A percentile compares a stretch with the other conserved stretches of the same genome.
phyloP scores from a whole-genome alignment of 495 filamentous ascomycete genomes.

The Penicillium ucsense region DNA sequence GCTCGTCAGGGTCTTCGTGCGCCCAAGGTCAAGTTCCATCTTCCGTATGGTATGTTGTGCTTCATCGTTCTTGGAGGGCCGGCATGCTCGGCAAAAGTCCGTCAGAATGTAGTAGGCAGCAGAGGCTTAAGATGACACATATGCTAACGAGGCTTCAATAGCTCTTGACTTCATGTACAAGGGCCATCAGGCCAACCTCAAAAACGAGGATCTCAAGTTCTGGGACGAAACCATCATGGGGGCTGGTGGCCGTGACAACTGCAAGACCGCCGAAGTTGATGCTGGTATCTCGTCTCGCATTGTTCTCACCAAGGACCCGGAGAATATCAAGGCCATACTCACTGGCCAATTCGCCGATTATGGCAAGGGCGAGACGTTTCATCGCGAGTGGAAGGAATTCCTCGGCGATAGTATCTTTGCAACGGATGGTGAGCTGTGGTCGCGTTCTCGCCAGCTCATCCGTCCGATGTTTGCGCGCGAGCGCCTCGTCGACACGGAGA shows the following conservation, averaged over 20 bases:
- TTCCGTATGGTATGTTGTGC: slow-evolving; percentile 25
- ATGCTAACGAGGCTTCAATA: slow-evolving; percentile 17
- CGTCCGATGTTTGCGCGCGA: slow-evolving; percentile 78
- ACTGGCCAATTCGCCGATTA: slow-evolving; percentile 62
- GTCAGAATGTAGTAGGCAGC: no score
- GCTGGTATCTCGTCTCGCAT: slow-evolving; percentile 44
- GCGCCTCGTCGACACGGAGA: slow-evolving; percentile 67
- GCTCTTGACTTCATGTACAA: slow-evolving; percentile 53
- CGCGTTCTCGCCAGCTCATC: slow-evolving; percentile 63
- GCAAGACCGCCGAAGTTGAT: slow-evolving; percentile 51
- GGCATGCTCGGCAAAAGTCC: no score
- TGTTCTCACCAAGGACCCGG: slow-evolving; percentile 56
- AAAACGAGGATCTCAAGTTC: slow-evolving; percentile 45
- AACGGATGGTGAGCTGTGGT: slow-evolving; percentile 68
- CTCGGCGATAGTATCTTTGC: slow-evolving; percentile 73
- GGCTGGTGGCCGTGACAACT: slow-evolving; percentile 20
- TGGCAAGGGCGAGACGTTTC: slow-evolving; percentile 63
- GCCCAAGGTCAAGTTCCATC: slow-evolving; percentile 20
- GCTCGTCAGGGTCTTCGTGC: slow-evolving; percentile 28
- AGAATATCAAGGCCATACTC: slow-evolving; percentile 67
- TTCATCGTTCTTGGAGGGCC: not conserved
- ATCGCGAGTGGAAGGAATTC: slow-evolving; percentile 60
- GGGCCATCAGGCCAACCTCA: slow-evolving; percentile 38
- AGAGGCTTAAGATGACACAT: not conserved
- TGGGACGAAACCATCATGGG: slow-evolving; percentile 45